These are phyloP conservation scores for Oryza meridionalis DNA, from an alignment of 176 grass and related monocot genomes.

Conservation along the genomic window DNA sequence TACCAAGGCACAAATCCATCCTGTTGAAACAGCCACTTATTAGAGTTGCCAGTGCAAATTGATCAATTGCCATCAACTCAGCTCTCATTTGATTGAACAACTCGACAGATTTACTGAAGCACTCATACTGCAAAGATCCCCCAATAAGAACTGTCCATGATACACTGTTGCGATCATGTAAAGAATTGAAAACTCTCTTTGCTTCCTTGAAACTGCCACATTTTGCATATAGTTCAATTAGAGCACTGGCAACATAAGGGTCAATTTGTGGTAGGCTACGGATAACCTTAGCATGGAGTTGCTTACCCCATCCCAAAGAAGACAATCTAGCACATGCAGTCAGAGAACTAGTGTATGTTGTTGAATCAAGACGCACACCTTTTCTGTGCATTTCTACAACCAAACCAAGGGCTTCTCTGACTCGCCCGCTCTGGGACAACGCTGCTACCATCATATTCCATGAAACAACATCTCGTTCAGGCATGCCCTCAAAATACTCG, in stretches of 20 bases:
- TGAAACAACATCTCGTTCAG: slow-evolving; percentile 76
- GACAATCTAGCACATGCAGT: slow-evolving; percentile 75
- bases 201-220: slow-evolving; percentile 68
- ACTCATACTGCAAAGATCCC: slow-evolving; percentile 67
- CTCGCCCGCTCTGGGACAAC: slow-evolving; percentile 53
- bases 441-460: slow-evolving; percentile 93
- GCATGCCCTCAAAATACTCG: slow-evolving; percentile 77
- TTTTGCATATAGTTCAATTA: slow-evolving; percentile 95
- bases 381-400: slow-evolving; percentile 69
- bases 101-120: slow-evolving; percentile 67
- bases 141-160: slow-evolving; percentile 87
- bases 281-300: slow-evolving; percentile 79
- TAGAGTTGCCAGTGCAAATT: slow-evolving; percentile 75
- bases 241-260: slow-evolving; percentile 80
- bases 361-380: slow-evolving; percentile 73
- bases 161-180: slow-evolving; percentile 53
- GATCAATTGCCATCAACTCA: slow-evolving; percentile 59
- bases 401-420: slow-evolving; percentile 60
- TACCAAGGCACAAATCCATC: slow-evolving; percentile 68
- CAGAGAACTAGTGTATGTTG: slow-evolving; percentile 80
- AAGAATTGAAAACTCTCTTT: slow-evolving; percentile 63
- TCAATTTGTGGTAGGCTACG: slow-evolving; percentile 61
- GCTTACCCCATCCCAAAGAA: slow-evolving; percentile 66
- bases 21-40: slow-evolving; percentile 75
- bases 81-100: slow-evolving; percentile 91